Evolutionary conservation across 2,329 filamentous ascomycete species (phyloP), one percentile per base, ranked within the genome.

Genomic region (Lojkania enalia): DNA sequence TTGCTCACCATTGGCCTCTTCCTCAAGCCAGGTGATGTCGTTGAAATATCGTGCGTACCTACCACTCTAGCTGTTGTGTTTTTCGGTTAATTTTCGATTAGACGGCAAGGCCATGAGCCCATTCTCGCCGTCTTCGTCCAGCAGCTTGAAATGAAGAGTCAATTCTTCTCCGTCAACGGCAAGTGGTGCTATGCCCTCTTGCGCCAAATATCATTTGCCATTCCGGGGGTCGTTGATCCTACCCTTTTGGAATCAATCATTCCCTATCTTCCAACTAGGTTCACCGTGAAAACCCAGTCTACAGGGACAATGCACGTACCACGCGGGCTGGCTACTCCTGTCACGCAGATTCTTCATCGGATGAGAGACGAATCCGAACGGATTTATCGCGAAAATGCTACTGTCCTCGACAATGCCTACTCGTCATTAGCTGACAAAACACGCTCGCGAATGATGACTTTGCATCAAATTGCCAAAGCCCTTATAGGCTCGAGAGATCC

Each of bases 101-200:
- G 49, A 6, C 37, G 63, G 49, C 27, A 65, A 57, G 56, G 55
- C 2, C 57, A 57, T 15, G 70, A 74, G 42, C 67, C 69, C n/a
- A 61, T 77, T 12, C 63, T 81, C 35, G 77, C 73, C 3, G 73
- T 81, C 20, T 79, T 74, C 49, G 66, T 79, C 3, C 71, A 73
- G 35, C 64, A 73, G 31, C 29, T 77, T 16, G 65, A 63, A 2
- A 52, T 23, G 3, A 56, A 69, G 20, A 68, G 64, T 25, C 78
- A 81, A 44, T 77, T 77, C 56, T 77, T 76, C 56, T 75, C 73
- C 5, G 71, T 77, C 57, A 67, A 73, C 38, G 79, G 78, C 7
- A 71, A 69, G 46, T 80, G 77, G 76, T 46, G 70, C 15, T 70
- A 76, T 51, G 55, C 66, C 13, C 40, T 16, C 3, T 58, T 71